Base-by-base conservation (phyloP, 2,329 filamentous ascomycete genomes). In the Venturia pyrina region DNA sequence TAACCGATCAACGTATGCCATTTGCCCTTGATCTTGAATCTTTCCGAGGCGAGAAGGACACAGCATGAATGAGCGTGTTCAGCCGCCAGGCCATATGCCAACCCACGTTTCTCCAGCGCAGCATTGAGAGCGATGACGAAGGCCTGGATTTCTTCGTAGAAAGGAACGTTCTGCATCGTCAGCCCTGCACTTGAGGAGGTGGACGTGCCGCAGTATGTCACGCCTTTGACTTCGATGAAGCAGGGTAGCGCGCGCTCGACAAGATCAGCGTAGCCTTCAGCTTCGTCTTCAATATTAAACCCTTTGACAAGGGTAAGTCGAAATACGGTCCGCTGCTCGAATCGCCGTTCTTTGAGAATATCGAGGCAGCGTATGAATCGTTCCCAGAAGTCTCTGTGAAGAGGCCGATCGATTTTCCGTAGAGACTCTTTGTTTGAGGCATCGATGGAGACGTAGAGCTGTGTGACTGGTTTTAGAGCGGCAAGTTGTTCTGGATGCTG, bases 381-480 rank as follows among this genome's bases (percentile, higher is more conserved):
- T 78, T 97, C 93, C 95, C 93, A 98, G 78, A 96, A 99, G 78
- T 98, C 93, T 63, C 95, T 87, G 78, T 98, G 93, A 3, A 99
- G 83, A 0, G 93, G 95, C 0, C 93, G 83, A 76, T 98, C 93
- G 71, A 99, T 96, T 73, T 88, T 89, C 63, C 91, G 87, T 41
- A 98, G 83, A 19, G 88, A 91, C 68, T 96, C 93, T 68, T 87
- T 87, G 80, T 97, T 96, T 57, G 89, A 91, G 0, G 95, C 95
- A 73, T 99, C 93, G 73, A 98, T 97, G 65, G 90, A 95, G 68
- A 98, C 93, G 76, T 98, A 98, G 1, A 99, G 84, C 77, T 98
- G 95, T 0, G 93, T 99, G 17, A 97, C 93, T 37, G 89, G 90
- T 69, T 89, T 83, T 48, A 98, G 82, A 0, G 89, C 83, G 0